Base-by-base conservation (phyloP, 805 yeast species). In the Priceomyces medius region DNA sequence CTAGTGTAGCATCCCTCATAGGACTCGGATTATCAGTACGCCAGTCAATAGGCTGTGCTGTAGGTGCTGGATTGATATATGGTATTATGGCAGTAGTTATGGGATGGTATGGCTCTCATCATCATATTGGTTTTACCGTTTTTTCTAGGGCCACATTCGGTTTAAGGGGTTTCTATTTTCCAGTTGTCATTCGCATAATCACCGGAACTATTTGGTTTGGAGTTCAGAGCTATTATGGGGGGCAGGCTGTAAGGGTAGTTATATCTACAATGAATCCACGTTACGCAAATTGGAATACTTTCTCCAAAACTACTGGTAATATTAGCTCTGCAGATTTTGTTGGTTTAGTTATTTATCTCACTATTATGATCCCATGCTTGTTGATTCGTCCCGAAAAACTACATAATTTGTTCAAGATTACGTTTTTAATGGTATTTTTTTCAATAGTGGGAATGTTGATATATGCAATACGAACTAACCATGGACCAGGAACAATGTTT, bases 121-220 rank as follows among this genome's bases (percentile, higher is more conserved):
- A 64, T 41, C 66, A 65, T 40, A 54, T 68, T 31, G 71, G 71
- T 3, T 68, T 60, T 47, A 66, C 73, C 3, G 60, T 65, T 7
- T 44, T 58, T 31, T 64, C 69, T 8, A 58, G 73, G 51, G 52
- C 63, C 37, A 50, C 59, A 9, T 68, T 59, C 47, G 73, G 73
- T 8, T 60, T 66, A 33, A 47, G 56, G 21, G 64, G 68, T 8
- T 59, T 64, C 7, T 51, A 49, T 28, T 55, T 66, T 24, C 65
- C 64, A 24, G 60, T 66, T 24, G 52, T 64, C 32, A 61, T 67
- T 29, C 55, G 72, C 37, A 55, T 64, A 39, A 56, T 64, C 29
- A 58, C 63, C 2, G 66, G 68, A 16, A 56, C 60, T 24, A 60
- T 68, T 28, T 63, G 72, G 66, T 68, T 61, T 49, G 72, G 72